Percentiles rank a stretch among this genome's conserved stretches.
Evolutionary conservation across 768 basidiomycete species (phyloP).

Genomic region (Chiua virens): DNA sequence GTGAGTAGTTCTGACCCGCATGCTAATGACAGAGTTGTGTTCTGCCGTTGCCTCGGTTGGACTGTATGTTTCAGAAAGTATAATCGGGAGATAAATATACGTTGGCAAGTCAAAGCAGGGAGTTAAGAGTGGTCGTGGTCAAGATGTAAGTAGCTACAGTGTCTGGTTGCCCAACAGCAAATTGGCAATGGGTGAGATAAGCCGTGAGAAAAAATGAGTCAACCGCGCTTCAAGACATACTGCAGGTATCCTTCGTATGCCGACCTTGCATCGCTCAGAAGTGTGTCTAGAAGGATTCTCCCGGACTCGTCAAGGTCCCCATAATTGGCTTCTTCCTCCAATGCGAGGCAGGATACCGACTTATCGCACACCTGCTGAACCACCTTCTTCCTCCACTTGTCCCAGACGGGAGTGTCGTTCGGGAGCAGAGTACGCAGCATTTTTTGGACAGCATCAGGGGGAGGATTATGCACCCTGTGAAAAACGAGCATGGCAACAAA

Average conservation of each 20-base stretch:
- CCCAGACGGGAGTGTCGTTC: conserved; percentile 24
- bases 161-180: too few species aligned
- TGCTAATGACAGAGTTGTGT: too few species aligned
- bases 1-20: too few species aligned
- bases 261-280: conserved; percentile 17
- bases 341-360: conserved; percentile 1
- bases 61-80: too few species aligned
- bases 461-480: conserved; percentile 3
- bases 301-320: neutral
- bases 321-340: neutral
- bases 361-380: conserved; percentile 6
- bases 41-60: too few species aligned
- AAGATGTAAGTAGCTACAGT: too few species aligned
- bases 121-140: too few species aligned
- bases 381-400: conserved; percentile 20
- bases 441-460: conserved; percentile 2
- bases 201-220: too few species aligned
- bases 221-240: neutral
- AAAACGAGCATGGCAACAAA: conserved; percentile 16
- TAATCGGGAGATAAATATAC: too few species aligned
- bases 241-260: conserved; percentile 11
- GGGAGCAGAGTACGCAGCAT: conserved; percentile 11
- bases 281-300: conserved; percentile 7
- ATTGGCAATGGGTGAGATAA: too few species aligned
- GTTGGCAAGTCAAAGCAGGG: too few species aligned